phyloP scores from a whole-genome alignment of 352 stramenopile species.

The Phytophthora sp. region DNA sequence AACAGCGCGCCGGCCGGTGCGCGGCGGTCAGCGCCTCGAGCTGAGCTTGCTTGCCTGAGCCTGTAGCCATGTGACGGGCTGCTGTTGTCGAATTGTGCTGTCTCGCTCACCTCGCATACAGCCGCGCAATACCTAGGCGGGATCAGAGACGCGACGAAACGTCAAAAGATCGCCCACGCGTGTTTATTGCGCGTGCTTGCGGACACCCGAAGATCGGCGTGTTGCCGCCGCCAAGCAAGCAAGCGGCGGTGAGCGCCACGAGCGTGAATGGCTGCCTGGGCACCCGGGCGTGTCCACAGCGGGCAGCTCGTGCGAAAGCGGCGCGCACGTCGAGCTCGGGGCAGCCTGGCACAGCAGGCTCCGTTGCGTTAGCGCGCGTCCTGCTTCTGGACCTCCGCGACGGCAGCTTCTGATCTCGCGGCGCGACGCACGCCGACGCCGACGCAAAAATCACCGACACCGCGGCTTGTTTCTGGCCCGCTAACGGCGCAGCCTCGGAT shows the following conservation, averaged over 20 bases:
- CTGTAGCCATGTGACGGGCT: too few species aligned
- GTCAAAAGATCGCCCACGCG: slow-evolving; percentile 5
- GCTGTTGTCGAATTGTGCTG: too few species aligned
- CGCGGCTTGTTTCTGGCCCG: slow-evolving; percentile 6
- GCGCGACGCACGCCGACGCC: not conserved
- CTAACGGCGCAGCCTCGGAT: not conserved
- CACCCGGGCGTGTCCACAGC: too few species aligned
- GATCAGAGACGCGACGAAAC: slow-evolving; percentile 10
- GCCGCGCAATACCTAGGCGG: not conserved
- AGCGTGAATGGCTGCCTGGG: not conserved
- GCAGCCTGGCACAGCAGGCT: too few species aligned
- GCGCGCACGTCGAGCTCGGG: too few species aligned
- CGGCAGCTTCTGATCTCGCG: too few species aligned
- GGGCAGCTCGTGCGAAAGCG: too few species aligned
- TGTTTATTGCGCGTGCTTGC: not conserved
- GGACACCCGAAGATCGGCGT: slow-evolving; percentile 4
- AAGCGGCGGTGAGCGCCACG: not conserved
- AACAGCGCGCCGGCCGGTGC: too few species aligned
- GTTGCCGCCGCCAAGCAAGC: slow-evolving; percentile 6
- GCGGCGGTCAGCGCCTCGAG: too few species aligned
- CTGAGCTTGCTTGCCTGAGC: too few species aligned
- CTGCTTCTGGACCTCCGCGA: too few species aligned
- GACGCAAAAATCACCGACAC: not conserved
- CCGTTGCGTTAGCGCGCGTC: too few species aligned
- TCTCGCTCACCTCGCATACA: not conserved